Evolutionary conservation across 306 rosid genomes (phyloP).

Genomic region (Luffa acutangula): DNA sequence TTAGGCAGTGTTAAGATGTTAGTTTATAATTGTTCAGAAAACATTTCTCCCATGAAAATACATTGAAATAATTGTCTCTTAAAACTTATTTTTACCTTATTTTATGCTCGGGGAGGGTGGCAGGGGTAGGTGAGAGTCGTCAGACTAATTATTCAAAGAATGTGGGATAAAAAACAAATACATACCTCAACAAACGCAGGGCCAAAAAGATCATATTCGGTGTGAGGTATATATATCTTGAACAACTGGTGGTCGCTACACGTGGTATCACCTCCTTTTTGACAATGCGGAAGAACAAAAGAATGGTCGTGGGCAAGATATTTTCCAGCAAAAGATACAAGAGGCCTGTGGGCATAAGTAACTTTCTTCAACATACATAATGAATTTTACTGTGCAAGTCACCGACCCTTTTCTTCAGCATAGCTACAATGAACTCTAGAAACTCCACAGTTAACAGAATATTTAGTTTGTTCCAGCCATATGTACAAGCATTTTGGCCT

Average conservation of each 20-base stretch:
- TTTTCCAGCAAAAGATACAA: conserved; percentile 79
- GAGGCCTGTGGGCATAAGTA: conserved; percentile 59
- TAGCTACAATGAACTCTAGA: neutral
- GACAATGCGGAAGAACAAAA: conserved; percentile 36
- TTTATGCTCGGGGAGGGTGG: neutral
- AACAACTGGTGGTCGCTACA: conserved; percentile 53
- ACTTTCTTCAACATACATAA: conserved; percentile 10
- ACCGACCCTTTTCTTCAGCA: neutral
- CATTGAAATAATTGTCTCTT: neutral
- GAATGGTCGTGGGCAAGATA: conserved; percentile 48
- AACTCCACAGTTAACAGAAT: neutral
- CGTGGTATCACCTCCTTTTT: conserved; percentile 28
- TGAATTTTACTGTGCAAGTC: neutral
- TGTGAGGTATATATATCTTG: conserved; percentile 61
- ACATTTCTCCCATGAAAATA: neutral
- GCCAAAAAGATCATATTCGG: conserved; percentile 53
- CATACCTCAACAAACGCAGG: conserved; percentile 93
- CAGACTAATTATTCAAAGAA: conserved; percentile 2
- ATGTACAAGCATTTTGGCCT: neutral
- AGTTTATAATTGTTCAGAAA: neutral
- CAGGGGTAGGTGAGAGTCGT: neutral
- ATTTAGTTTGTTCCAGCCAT: neutral
- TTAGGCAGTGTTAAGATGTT: neutral
- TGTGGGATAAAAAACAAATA: conserved; percentile 19
- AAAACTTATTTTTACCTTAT: neutral